Conservation (phyloP, 352 stramenopile genomes). For the Globisporangium sylvaticum region DNA sequence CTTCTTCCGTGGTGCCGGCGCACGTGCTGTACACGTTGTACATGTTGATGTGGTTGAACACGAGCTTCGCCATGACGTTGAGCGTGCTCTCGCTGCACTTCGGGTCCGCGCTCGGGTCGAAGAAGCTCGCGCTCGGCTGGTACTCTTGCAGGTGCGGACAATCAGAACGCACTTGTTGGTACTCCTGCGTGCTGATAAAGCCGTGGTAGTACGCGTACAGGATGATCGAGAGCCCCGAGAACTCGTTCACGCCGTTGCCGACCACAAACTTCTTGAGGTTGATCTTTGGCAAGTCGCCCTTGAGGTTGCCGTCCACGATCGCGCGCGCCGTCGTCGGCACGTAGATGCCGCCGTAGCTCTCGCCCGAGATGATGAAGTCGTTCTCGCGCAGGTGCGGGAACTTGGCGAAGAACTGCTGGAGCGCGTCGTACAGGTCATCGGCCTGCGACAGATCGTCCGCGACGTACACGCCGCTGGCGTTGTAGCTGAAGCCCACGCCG, state of each 20-base stretch:
- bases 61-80: constrained; percentile 21
- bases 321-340: constrained; percentile 49
- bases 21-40: constrained; percentile 26
- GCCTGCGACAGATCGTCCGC: constrained; percentile 44
- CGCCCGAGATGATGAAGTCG: constrained; percentile 58
- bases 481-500: constrained; percentile 65
- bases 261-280: constrained; percentile 62
- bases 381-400: constrained; percentile 44
- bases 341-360: constrained; percentile 71
- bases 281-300: constrained; percentile 19
- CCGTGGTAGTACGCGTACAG: constrained; percentile 56
- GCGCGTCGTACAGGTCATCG: constrained; percentile 68
- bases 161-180: constrained; percentile 13
- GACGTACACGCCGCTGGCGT: constrained; percentile 35
- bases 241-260: constrained; percentile 62
- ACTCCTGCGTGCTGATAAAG: constrained; percentile 31
- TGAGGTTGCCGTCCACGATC: constrained; percentile 43
- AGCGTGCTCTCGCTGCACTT: constrained; percentile 27
- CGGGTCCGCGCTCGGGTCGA: constrained; percentile 15
- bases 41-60: constrained; percentile 16
- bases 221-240: constrained; percentile 21
- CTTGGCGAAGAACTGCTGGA: constrained; percentile 56
- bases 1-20: constrained; percentile 12
- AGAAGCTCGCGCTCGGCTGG: constrained; percentile 19
- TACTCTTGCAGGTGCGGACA: constrained; percentile 27